These are phyloP conservation scores for Aspergillus sojae DNA, from an alignment of 2,329 filamentous ascomycete species.

Conservation along the genomic window DNA sequence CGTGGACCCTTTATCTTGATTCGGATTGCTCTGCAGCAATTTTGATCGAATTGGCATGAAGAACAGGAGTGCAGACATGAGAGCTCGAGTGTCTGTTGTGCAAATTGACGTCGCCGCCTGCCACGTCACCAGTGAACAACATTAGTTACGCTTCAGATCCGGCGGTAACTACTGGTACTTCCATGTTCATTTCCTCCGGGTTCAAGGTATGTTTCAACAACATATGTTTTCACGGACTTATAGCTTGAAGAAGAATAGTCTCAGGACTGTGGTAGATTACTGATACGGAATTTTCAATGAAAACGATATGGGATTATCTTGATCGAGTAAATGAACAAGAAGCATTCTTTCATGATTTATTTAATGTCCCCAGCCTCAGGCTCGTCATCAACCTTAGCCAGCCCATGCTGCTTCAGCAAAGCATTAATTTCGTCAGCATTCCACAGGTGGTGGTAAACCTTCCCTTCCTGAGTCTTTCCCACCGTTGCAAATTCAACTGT, in stretches of 20 bases:
- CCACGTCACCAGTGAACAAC: conserved; percentile 37
- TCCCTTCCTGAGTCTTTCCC: conserved; percentile 89
- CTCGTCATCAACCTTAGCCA: conserved; percentile 79
- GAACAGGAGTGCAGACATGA: conserved; percentile 23
- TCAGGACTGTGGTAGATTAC: conserved; percentile 1
- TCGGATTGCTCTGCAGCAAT: conserved; percentile 10
- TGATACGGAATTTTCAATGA: conserved; percentile 7
- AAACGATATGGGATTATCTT: conserved; percentile 31
- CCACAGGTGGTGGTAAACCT: conserved; percentile 98
- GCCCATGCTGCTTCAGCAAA: conserved; percentile 89
- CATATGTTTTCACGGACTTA: conserved; percentile 6
- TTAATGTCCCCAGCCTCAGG: conserved; percentile 58
- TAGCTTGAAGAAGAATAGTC: conserved; percentile 12
- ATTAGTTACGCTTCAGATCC: conserved; percentile 29
- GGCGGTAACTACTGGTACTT: conserved; percentile 11
- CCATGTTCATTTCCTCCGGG: conserved; percentile 15
- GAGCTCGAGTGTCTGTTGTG: conserved; percentile 25
- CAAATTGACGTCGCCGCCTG: conserved; percentile 27
- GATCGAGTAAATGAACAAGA: conserved; percentile 29
- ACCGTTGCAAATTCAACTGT: conserved; percentile 97
- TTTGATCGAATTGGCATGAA: conserved; percentile 23
- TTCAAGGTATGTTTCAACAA: conserved; percentile 6
- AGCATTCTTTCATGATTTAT: conserved; percentile 34
- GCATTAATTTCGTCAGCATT: conserved; percentile 93
- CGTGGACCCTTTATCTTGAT: conserved; percentile 32